A percentile compares a stretch with the other conserved stretches of the same genome.
phyloP scores from a whole-genome alignment of 257 asterid species.

The Catharanthus roseus region DNA sequence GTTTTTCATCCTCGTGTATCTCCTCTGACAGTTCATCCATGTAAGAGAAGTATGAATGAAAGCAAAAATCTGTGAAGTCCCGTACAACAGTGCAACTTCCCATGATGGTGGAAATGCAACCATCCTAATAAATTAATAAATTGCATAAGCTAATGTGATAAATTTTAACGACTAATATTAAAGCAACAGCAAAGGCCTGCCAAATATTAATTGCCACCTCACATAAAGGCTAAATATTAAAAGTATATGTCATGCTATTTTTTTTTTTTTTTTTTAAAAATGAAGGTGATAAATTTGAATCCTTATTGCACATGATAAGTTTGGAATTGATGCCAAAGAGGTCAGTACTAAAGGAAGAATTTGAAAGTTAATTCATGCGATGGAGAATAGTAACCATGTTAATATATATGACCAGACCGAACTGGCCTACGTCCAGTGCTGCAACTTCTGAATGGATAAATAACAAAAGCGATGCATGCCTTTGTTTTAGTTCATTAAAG shows the following conservation, averaged over 20 bases:
- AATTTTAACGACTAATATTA: constrained; percentile 1
- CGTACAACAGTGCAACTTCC: constrained; percentile 65
- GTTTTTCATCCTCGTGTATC: constrained; percentile 49
- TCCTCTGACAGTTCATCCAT: constrained; percentile 80
- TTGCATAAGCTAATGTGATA: constrained; percentile 14
- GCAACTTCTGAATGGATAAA: not conserved
- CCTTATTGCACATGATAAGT: not conserved
- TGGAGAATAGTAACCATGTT: not conserved
- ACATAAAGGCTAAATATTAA: not conserved
- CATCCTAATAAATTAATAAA: constrained; percentile 57
- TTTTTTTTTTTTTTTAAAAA: not conserved
- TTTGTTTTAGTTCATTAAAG: not conserved
- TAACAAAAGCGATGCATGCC: not conserved
- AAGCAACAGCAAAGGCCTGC: not conserved
- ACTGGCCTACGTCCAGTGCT: too few species aligned
- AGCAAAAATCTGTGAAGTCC: constrained; percentile 86
- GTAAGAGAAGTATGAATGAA: constrained; percentile 84
- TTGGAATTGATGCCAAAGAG: not conserved
- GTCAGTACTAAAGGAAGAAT: too few species aligned
- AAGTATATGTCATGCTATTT: not conserved
- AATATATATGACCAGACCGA: too few species aligned
- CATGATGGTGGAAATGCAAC: constrained; percentile 55
- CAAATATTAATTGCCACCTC: not conserved
- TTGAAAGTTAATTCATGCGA: not conserved
- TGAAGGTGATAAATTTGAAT: not conserved